A percentile compares a stretch with the other conserved stretches of the same genome.
These are phyloP conservation scores for Scutellaria barbata DNA, from an alignment of 257 asterid species.

Conservation along the genomic window DNA sequence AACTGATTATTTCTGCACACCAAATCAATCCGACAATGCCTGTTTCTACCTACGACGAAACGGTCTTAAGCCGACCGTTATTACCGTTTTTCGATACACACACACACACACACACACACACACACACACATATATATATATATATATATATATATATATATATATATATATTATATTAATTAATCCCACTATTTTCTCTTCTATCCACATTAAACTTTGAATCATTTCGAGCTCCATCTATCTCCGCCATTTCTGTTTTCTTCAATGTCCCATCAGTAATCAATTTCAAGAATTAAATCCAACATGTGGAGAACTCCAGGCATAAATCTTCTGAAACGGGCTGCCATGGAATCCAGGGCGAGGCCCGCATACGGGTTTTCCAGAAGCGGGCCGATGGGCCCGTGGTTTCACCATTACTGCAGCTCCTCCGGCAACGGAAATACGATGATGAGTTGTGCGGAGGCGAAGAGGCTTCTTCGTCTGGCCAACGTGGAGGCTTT, in stretches of 20 bases:
- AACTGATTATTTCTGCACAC: neutral
- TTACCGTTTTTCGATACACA: neutral
- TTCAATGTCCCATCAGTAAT: slow-evolving; percentile 20
- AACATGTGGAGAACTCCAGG: slow-evolving; percentile 46
- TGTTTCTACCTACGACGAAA: neutral
- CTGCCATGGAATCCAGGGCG: slow-evolving; percentile 23
- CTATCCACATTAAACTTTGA: neutral
- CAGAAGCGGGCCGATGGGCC: neutral
- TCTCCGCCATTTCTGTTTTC: slow-evolving; percentile 15
- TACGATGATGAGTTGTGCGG: slow-evolving; percentile 57
- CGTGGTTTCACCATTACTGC: slow-evolving; percentile 8
- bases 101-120: no score
- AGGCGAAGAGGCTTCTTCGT: slow-evolving; percentile 85
- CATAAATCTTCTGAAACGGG: slow-evolving; percentile 35
- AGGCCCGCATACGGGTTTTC: slow-evolving; percentile 8
- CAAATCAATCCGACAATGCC: no score
- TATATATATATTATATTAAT: no score
- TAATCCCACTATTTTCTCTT: slow-evolving; percentile 18
- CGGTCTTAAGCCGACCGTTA: slow-evolving; percentile 40
- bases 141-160: no score
- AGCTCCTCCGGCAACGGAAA: slow-evolving; percentile 20
- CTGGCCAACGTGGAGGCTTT: slow-evolving; percentile 78
- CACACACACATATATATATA: no score
- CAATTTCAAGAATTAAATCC: no score
- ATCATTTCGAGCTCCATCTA: slow-evolving; percentile 10